Conservation (phyloP, 768 basidiomycete species). For the Mrakia hoshinonis region DNA sequence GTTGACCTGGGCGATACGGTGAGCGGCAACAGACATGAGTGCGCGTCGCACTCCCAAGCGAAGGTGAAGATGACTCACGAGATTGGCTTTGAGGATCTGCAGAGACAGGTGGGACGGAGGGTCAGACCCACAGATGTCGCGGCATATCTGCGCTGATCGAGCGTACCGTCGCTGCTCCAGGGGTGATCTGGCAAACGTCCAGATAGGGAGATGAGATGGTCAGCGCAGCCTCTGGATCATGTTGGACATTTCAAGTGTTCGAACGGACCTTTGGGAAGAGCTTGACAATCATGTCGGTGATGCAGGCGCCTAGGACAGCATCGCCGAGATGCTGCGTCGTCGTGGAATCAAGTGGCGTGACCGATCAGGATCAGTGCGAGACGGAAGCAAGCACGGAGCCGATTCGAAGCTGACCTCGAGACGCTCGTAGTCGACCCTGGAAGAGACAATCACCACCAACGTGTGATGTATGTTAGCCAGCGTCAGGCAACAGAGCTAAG, state of each 20-base stretch:
- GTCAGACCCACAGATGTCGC: neutral
- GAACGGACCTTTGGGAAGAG: neutral
- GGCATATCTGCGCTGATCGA: too few species aligned
- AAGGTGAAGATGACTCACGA: neutral
- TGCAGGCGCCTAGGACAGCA: neutral
- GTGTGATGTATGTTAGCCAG: neutral
- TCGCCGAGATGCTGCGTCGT: neutral
- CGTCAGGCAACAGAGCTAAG: too few species aligned
- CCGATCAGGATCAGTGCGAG: too few species aligned
- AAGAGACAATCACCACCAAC: neutral
- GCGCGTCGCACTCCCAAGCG: neutral
- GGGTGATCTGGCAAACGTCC: neutral
- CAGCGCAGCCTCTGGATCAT: too few species aligned
- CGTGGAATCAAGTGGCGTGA: neutral
- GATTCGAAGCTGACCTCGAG: neutral
- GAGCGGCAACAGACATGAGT: neutral
- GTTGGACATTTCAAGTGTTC: too few species aligned
- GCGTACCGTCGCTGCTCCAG: neutral
- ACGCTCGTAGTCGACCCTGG: constrained; percentile 1
- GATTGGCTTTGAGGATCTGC: constrained; percentile 5
- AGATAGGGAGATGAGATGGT: neutral
- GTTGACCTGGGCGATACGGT: neutral
- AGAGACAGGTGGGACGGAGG: neutral
- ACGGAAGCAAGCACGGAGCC: too few species aligned
- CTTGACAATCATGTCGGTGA: neutral